Percentiles rank a stretch among this genome's conserved stretches.
phyloP scores from a whole-genome alignment of 495 filamentous ascomycete species.

The Penicillium pancosmium region DNA sequence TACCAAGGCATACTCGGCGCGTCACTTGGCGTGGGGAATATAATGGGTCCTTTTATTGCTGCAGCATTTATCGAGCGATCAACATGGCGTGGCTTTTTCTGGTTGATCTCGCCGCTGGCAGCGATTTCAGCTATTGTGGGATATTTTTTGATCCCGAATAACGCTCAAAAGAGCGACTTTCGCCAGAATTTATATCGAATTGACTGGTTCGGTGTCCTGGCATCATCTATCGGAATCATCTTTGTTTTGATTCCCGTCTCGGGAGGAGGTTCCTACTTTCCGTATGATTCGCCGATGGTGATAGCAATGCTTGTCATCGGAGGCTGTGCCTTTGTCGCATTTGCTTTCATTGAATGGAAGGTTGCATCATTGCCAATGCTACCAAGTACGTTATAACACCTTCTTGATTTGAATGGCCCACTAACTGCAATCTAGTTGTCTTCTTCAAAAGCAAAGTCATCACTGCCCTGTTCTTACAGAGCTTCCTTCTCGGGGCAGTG shows the following conservation, averaged over 20 bases:
- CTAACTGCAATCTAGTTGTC: conserved; percentile 38
- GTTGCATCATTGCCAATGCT: conserved; percentile 61
- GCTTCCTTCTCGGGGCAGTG: conserved; percentile 60
- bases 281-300: conserved; percentile 62
- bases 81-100: conserved; percentile 56
- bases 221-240: conserved; percentile 55
- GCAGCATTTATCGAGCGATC: conserved; percentile 46
- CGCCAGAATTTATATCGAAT: conserved; percentile 53
- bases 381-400: conserved; percentile 43
- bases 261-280: conserved; percentile 62
- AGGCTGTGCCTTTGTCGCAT: conserved; percentile 45
- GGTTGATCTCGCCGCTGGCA: conserved; percentile 45
- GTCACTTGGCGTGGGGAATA: conserved; percentile 45
- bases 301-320: conserved; percentile 64
- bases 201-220: conserved; percentile 56
- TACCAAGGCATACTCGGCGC: conserved; percentile 50
- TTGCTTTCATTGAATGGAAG: conserved; percentile 61
- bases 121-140: conserved; percentile 43
- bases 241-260: conserved; percentile 65
- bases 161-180: conserved; percentile 36
- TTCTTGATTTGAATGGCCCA: not conserved
- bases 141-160: conserved; percentile 48
- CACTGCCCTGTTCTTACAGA: conserved; percentile 57
- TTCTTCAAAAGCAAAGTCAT: conserved; percentile 60
- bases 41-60: conserved; percentile 49